These are phyloP conservation scores for Fusarium mangiferae DNA, from an alignment of 2,329 filamentous ascomycete genomes.

Conservation along the genomic window DNA sequence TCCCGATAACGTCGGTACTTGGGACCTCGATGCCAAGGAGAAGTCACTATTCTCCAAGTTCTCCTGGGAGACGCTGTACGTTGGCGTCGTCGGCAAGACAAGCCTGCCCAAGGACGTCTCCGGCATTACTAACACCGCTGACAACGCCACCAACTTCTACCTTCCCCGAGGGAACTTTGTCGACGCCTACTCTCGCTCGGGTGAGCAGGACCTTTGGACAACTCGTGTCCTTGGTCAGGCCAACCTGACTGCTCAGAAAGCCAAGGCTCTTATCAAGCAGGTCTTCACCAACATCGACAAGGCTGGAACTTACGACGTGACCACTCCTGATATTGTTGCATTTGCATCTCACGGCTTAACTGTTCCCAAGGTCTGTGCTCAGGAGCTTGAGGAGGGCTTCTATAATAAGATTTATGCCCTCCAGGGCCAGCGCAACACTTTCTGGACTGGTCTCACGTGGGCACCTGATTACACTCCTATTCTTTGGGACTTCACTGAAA, in stretches of 20 bases:
- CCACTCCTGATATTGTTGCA: conserved; percentile 18
- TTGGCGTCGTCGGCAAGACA: conserved; percentile 39
- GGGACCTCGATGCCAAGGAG: conserved; percentile 42
- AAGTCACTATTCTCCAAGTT: conserved; percentile 42
- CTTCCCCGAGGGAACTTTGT: conserved; percentile 14
- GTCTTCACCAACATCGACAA: not conserved
- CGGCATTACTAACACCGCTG: conserved; percentile 19
- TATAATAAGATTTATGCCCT: conserved; percentile 48
- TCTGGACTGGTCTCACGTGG: conserved; percentile 47
- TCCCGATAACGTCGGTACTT: conserved; percentile 34
- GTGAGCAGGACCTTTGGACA: not conserved
- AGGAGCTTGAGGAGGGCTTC: conserved; percentile 48
- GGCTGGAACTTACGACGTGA: conserved; percentile 11
- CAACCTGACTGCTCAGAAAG: not conserved
- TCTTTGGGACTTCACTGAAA: conserved; percentile 41
- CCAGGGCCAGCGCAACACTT: conserved; percentile 51
- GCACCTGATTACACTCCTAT: conserved; percentile 40
- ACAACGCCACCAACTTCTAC: conserved; percentile 10
- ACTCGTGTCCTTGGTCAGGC: conserved; percentile 17
- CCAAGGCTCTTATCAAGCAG: conserved; percentile 1
- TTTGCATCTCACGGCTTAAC: conserved; percentile 37
- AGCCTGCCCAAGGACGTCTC: not conserved
- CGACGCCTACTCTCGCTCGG: conserved; percentile 7
- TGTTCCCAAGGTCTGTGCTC: conserved; percentile 36
- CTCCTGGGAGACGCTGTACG: conserved; percentile 33